Evolutionary conservation across 495 filamentous ascomycete genomes (phyloP).

Genomic region (Glutinoglossum americanum): DNA sequence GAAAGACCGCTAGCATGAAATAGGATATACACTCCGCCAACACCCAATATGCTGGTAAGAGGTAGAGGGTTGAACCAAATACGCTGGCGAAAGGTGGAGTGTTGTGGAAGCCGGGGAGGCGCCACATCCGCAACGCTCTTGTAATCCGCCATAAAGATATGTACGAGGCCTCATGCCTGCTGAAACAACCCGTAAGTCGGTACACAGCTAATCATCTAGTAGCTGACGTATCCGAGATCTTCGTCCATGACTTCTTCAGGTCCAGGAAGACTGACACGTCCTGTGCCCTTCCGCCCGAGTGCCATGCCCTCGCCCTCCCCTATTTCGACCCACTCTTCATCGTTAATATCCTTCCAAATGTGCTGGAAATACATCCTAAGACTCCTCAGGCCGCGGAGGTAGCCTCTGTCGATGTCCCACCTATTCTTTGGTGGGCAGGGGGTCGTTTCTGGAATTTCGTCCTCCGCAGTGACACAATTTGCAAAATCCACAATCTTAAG

Average conservation of each 20-base stretch:
- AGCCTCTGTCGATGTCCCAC: constrained; percentile 65
- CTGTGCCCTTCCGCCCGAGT: constrained; percentile 8
- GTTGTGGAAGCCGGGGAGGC: background rate
- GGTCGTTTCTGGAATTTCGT: constrained; percentile 35
- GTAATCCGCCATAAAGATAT: background rate
- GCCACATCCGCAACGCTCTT: background rate
- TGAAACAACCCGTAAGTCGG: background rate
- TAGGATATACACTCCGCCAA: background rate
- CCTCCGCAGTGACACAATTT: constrained; percentile 82
- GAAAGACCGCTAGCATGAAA: background rate
- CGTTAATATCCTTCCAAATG: constrained; percentile 60
- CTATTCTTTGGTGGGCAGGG: constrained; percentile 68
- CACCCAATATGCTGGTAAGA: background rate
- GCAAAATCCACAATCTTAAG: constrained; percentile 98
- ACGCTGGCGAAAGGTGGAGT: background rate
- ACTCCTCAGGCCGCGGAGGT: constrained; percentile 63
- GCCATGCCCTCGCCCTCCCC: constrained; percentile 18
- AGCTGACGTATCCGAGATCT: constrained; percentile 14
- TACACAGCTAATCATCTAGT: background rate
- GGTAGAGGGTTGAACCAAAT: background rate
- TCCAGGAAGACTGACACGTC: constrained; percentile 12
- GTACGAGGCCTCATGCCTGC: background rate
- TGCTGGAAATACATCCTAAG: constrained; percentile 68
- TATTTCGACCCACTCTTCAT: constrained; percentile 27
- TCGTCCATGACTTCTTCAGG: constrained; percentile 12